Base-by-base conservation (phyloP, 495 filamentous ascomycete genomes). In the Penicillium flavigenum region DNA sequence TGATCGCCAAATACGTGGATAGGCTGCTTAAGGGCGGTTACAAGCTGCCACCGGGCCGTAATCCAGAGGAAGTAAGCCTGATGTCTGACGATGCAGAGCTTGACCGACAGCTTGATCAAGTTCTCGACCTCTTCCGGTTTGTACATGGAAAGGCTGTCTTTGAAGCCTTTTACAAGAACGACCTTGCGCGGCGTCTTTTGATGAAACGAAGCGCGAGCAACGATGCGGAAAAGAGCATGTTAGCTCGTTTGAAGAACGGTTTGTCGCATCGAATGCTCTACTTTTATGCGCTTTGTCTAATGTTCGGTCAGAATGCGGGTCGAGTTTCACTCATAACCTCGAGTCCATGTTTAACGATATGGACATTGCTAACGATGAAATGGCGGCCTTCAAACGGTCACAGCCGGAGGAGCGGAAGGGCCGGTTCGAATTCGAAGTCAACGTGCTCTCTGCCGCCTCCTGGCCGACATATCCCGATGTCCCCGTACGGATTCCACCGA, bases 331-430 rank as follows among this genome's bases (percentile, higher is more conserved):
- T 1, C 90, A 96, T 63, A 98, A 99, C 64, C 80, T 99, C 2
- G 94, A 99, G 71, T 88, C 91, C 34, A 99, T 99, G 94, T 98
- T 99, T 78, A 96, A 96, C 66, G 94, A 99, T 64, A 89, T 97
- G 71, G 92, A 96, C 59, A 79, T 97, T 51, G 88, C 87, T 12
- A 83, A 85, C 34, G 92, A 96, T 56, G 91, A 95, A 64, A 91
- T 96, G 80, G 56, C 70, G 5, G 85, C 87, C 0, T 97, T 92
- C 75, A 76, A 49, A 14, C 57, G 67, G 41, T 51, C 77, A 36
- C 75, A 79, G 48, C 75, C 79, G 16, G 75, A 76, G 39, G 64
- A 77, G 36, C 79, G 76, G 38, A 70, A 77, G 3, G 27, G 32
- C 67, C 74, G n/a, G 62, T 96, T 47, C 22, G 93, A 96, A 69